Evolutionary conservation across 129 eudicot species (phyloP).

Genomic region (Smallanthus sonchifolius): DNA sequence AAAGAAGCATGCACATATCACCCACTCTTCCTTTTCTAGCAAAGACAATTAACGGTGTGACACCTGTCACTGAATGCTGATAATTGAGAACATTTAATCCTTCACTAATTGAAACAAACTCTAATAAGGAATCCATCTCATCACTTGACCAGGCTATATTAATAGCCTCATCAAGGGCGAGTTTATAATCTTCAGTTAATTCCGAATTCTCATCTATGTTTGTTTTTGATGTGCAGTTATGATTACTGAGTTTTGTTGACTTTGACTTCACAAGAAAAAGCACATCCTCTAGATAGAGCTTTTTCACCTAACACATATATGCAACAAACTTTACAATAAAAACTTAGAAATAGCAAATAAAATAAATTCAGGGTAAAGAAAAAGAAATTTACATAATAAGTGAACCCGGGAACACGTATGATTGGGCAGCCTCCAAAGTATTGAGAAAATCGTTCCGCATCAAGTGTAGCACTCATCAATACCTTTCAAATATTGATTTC

Average conservation of each 20-base stretch:
- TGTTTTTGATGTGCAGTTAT: slow-evolving; percentile 28
- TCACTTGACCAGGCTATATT: slow-evolving; percentile 62
- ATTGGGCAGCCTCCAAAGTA: slow-evolving; percentile 97
- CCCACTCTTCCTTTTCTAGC: slow-evolving; percentile 76
- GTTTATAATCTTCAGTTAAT: slow-evolving; percentile 49
- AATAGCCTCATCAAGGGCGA: slow-evolving; percentile 80
- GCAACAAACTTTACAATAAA: neutral
- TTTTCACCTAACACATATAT: slow-evolving; percentile 56
- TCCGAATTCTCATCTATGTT: slow-evolving; percentile 26
- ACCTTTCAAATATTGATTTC: slow-evolving; percentile 41
- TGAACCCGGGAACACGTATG: slow-evolving; percentile 94
- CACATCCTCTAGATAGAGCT: slow-evolving; percentile 73
- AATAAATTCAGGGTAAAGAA: neutral
- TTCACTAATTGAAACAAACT: slow-evolving; percentile 53
- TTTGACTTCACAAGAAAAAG: slow-evolving; percentile 55
- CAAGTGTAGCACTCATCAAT: slow-evolving; percentile 96
- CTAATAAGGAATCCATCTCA: slow-evolving; percentile 69
- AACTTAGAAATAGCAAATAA: neutral
- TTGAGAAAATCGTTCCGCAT: slow-evolving; percentile 92
- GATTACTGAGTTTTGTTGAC: slow-evolving; percentile 44
- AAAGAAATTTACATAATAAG: slow-evolving; percentile 63
- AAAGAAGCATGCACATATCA: slow-evolving; percentile 81
- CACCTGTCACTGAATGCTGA: slow-evolving; percentile 72
- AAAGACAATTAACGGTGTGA: slow-evolving; percentile 92
- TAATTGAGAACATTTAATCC: slow-evolving; percentile 43